Conservation (phyloP, 768 basidiomycete genomes). For the Tulasnella sp. region DNA sequence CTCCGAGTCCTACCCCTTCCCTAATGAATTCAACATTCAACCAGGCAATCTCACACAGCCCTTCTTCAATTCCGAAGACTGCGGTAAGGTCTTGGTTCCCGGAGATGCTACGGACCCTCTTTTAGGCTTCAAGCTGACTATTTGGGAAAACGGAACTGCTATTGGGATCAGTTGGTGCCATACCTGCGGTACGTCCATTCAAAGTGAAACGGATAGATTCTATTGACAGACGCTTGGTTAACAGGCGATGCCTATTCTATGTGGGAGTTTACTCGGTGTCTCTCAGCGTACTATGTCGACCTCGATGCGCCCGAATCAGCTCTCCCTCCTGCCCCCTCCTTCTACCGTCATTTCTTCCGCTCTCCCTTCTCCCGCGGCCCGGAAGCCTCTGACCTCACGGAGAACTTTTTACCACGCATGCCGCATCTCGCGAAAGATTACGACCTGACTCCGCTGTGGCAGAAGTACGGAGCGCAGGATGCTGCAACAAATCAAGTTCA, state of each 20-base stretch:
- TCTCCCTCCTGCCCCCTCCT: constrained; percentile 22
- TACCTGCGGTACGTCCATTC: constrained; percentile 5
- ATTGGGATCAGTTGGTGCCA: constrained; percentile 21
- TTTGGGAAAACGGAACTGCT: constrained; percentile 3
- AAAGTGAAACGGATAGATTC: background rate
- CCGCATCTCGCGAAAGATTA: constrained; percentile 25
- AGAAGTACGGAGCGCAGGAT: background rate
- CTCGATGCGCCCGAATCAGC: constrained; percentile 13
- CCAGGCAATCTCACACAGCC: background rate
- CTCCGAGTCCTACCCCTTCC: constrained; percentile 6
- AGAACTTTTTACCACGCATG: constrained; percentile 12
- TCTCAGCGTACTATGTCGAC: constrained; percentile 15
- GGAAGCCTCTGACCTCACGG: background rate
- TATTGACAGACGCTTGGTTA: background rate
- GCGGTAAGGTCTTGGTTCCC: constrained; percentile 1
- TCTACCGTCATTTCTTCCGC: constrained; percentile 18
- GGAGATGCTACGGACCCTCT: constrained; percentile 23
- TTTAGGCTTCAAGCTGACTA: constrained; percentile 23
- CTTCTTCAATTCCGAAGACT: constrained; percentile 14
- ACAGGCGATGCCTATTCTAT: constrained; percentile 20
- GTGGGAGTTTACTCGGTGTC: constrained; percentile 9
- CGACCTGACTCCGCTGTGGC: background rate
- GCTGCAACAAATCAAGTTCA: constrained; percentile 9
- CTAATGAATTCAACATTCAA: constrained; percentile 10
- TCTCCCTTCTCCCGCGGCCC: constrained; percentile 2